Evolutionary conservation across 768 basidiomycete species (phyloP).

Genomic region (Suillus sp.): DNA sequence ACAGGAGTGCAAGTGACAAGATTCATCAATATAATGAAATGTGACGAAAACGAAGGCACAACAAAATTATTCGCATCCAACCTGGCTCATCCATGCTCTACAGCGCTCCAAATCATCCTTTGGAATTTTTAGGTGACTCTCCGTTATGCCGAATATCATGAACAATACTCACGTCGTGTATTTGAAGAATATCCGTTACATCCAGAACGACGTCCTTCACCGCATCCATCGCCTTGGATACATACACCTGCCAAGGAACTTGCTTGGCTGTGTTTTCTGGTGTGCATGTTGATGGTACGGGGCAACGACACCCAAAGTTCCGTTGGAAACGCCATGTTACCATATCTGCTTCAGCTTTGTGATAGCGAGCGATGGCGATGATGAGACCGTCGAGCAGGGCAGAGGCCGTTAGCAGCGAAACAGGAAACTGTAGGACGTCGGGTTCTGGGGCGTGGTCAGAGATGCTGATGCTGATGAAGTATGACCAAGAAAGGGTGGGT

Average conservation of each 20-base stretch:
- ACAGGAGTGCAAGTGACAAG: background rate
- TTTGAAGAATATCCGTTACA: conserved; percentile 27
- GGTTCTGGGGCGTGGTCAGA: conserved; percentile 40
- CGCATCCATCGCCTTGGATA: conserved; percentile 15
- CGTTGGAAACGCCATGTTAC: background rate
- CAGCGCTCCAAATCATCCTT: conserved; percentile 31
- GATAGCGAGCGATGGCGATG: conserved; percentile 39
- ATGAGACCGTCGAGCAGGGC: conserved; percentile 51
- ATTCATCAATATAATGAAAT: background rate
- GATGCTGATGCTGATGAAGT: background rate
- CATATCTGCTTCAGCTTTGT: conserved; percentile 33
- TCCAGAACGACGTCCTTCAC: conserved; percentile 25
- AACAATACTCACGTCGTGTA: conserved; percentile 21
- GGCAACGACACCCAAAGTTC: background rate
- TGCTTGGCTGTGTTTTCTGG: conserved; percentile 2
- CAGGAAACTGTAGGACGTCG: conserved; percentile 52
- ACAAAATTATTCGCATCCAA: conserved; percentile 16
- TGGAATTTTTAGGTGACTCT: background rate
- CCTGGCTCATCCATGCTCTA: conserved; percentile 22
- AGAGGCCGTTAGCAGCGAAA: conserved; percentile 55
- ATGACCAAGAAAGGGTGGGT: background rate
- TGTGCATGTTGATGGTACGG: background rate
- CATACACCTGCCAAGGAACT: conserved; percentile 17
- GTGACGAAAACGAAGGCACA: background rate
- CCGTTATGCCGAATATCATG: background rate